Conservation (phyloP, 2,329 filamentous ascomycete species). For the Ceratocystis diversiconidia region DNA sequence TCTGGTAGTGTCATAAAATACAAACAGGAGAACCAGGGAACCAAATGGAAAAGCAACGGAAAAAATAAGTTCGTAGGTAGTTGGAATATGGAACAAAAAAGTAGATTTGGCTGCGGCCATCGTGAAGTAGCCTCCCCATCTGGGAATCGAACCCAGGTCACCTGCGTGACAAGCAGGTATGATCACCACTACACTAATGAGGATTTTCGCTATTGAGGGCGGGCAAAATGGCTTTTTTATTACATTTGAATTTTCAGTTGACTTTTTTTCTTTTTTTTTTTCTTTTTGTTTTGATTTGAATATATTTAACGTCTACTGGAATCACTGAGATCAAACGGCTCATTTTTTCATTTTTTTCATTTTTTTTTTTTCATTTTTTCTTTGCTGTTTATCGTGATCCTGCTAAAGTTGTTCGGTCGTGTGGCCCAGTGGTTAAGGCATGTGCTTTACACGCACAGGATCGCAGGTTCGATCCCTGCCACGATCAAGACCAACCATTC, state of each 20-base stretch:
- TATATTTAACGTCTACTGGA: too few relatives aligned
- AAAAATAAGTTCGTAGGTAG: background rate
- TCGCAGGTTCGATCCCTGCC: conserved; percentile 34
- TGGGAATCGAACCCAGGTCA: conserved; percentile 19
- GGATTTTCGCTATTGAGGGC: background rate
- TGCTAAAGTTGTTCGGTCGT: conserved; percentile 21
- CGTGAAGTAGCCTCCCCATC: background rate
- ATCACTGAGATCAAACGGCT: too few relatives aligned
- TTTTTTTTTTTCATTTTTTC: too few relatives aligned
- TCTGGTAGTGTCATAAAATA: background rate
- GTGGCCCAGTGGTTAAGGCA: conserved; percentile 30
- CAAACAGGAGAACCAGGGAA: background rate
- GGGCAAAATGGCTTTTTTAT: background rate
- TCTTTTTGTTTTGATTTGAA: too few relatives aligned
- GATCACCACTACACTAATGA: conserved; percentile 18
- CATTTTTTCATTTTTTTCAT: too few relatives aligned
- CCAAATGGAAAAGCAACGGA: background rate
- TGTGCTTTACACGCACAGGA: conserved; percentile 31
- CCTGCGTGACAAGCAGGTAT: conserved; percentile 19
- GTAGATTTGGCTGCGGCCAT: background rate
- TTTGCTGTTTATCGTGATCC: too few relatives aligned
- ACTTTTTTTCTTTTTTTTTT: too few relatives aligned
- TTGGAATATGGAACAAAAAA: background rate
- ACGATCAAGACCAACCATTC: conserved; percentile 23
- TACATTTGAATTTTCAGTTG: too few relatives aligned